Percentiles rank a stretch among this genome's conserved stretches.
Evolutionary conservation across 176 grass and related monocot genomes (phyloP).

Genomic region (Puccinellia tenuiflora): DNA sequence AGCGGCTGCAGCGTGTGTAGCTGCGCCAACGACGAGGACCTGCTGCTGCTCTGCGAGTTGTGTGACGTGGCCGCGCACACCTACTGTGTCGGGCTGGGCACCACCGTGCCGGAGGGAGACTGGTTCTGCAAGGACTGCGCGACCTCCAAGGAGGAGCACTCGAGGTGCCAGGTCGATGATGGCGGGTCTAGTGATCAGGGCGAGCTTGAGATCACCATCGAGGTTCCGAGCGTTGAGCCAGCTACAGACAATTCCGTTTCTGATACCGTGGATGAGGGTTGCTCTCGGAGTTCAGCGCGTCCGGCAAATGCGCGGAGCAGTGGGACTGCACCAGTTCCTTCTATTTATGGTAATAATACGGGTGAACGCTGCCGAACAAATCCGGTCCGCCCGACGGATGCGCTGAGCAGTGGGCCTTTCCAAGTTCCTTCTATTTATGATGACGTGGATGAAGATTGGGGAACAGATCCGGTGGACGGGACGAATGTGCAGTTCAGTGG

Average conservation of each 20-base stretch:
- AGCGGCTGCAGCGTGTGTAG: slow-evolving; percentile 49
- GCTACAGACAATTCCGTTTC: slow-evolving; percentile 9
- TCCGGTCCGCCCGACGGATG: neutral
- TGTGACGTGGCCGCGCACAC: slow-evolving; percentile 55
- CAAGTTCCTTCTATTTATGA: slow-evolving; percentile 54
- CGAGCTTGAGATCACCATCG: slow-evolving; percentile 4
- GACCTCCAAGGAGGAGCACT: slow-evolving; percentile 45
- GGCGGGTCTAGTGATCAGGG: slow-evolving; percentile 18
- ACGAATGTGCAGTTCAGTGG: neutral
- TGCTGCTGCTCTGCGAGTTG: slow-evolving; percentile 69
- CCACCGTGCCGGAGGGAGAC: slow-evolving; percentile 51
- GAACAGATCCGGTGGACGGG: neutral
- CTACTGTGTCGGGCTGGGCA: slow-evolving; percentile 59
- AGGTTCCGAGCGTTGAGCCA: slow-evolving; percentile 22
- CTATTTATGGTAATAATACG: slow-evolving; percentile 49
- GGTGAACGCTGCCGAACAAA: slow-evolving; percentile 13
- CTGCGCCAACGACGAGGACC: slow-evolving; percentile 40
- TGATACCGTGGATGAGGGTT: slow-evolving; percentile 28
- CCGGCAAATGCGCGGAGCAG: neutral
- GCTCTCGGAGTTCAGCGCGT: neutral
- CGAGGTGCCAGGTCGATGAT: slow-evolving; percentile 35
- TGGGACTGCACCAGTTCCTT: slow-evolving; percentile 12
- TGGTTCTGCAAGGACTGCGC: slow-evolving; percentile 77
- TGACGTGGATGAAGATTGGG: slow-evolving; percentile 37
- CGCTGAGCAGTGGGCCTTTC: neutral